Base-by-base conservation (phyloP, 192 early-diverging fungal genomes). In the Podila verticillata region DNA sequence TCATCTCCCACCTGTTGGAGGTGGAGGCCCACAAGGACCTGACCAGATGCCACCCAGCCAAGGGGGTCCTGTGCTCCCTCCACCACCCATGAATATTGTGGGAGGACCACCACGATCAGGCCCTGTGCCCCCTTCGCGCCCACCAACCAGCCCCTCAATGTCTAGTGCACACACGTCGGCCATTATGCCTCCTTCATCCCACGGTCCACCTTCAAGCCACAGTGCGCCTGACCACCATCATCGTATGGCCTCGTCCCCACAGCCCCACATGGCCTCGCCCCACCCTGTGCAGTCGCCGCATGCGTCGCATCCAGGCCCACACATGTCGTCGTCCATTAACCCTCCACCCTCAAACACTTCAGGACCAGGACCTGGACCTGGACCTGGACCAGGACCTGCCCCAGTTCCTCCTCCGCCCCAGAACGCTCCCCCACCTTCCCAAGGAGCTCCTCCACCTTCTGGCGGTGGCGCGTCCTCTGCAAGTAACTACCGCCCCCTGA, bases 401-500 rank as follows among this genome's bases (percentile, higher is more conserved):
- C 73, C 75, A 47, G 68, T 44, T 3, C 62, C 74, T 32, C 63
- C 72, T 59, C 66, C 78, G n/a, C 22, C 75, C 5, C 51, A 54
- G 22, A 47, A 47, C 15, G 51, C 51, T 12, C 28, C 71, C 70
- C 30, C 61, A 68, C 28, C 60, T 30, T 54, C 51, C 17, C 75
- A 79, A 39, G 64, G 66, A 48, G 62, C 64, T 2, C 72, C 69
- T 57, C 63, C 70, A 75, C 57, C 78, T 47, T 57, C 74, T 20
- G 56, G 70, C 39, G 67, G 48, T 48, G 64, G 70, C 60, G 48
- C 82, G 44, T 64, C 85, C 39, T 59, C 72, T 39, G 59, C 68
- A 62, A 60, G 67, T 60, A 70, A 70, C 60, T 86, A 86, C 67
- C 74, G 88, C 39, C 88, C 90, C 32, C 83, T 96, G 32, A 95